Conservation (phyloP, 1,139 yeast genomes). For the Saccharomycopsis hybrid region DNA sequence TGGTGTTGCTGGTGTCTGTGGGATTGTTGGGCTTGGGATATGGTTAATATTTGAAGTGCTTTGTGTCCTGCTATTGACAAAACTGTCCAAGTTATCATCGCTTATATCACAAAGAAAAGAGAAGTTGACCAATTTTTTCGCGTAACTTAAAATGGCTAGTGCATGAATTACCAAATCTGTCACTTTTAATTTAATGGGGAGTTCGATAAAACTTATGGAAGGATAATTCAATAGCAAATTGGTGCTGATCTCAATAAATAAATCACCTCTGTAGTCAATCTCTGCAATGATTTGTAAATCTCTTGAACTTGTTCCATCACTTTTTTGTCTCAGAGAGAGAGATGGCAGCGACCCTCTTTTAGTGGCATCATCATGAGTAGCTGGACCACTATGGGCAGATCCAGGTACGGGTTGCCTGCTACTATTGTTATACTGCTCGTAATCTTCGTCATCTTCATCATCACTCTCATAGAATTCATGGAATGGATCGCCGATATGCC, state of each 20-base stretch:
- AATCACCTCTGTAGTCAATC: slow-evolving; percentile 71
- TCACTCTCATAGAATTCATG: slow-evolving; percentile 59
- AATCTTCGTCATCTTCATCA: slow-evolving; percentile 21
- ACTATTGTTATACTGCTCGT: too few species aligned
- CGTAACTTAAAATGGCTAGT: slow-evolving; percentile 67
- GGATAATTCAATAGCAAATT: slow-evolving; percentile 84
- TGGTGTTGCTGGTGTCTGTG: slow-evolving; percentile 1
- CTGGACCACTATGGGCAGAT: too few species aligned
- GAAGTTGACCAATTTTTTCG: slow-evolving; percentile 43
- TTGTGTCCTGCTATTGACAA: slow-evolving; percentile 3
- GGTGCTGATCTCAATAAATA: slow-evolving; percentile 67
- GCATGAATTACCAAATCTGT: slow-evolving; percentile 77
- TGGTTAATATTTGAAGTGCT: background rate
- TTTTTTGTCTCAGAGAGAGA: slow-evolving; percentile 11
- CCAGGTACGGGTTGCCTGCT: too few species aligned
- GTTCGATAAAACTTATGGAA: slow-evolving; percentile 72
- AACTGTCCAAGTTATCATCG: slow-evolving; percentile 31
- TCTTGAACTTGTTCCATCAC: background rate
- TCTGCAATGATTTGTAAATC: slow-evolving; percentile 80
- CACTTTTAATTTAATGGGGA: slow-evolving; percentile 75
- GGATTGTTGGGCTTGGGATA: slow-evolving; percentile 1
- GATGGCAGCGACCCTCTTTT: background rate
- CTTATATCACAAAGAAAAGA: slow-evolving; percentile 58
- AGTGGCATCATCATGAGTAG: background rate
- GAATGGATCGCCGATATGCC: slow-evolving; percentile 85